Evolutionary conservation across 2,329 filamentous ascomycete genomes (phyloP).

Genomic region (Penicillium sp.): DNA sequence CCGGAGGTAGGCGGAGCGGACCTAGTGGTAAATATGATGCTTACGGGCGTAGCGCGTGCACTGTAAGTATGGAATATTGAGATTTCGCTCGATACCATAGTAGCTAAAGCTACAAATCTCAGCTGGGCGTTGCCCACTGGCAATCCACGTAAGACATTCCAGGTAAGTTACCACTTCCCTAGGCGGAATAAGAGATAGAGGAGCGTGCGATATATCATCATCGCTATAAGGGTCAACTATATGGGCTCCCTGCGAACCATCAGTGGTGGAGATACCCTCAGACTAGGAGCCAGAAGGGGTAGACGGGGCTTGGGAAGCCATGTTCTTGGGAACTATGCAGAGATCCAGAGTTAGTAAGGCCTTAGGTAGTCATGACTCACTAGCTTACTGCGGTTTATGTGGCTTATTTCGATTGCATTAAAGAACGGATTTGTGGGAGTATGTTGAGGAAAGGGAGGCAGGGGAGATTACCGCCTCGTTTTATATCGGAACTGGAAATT

Average conservation of each 20-base stretch:
- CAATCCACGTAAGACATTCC: neutral
- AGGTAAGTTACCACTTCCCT: neutral
- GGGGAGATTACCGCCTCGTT: too few relatives aligned
- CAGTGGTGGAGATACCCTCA: neutral
- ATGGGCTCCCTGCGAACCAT: neutral
- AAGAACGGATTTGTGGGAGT: too few relatives aligned
- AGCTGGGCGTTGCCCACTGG: neutral
- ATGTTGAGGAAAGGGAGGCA: too few relatives aligned
- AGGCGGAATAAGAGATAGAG: neutral
- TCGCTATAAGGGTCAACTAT: neutral
- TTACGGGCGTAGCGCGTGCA: neutral
- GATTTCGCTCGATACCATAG: neutral
- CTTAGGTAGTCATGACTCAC: too few relatives aligned
- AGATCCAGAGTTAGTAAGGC: too few relatives aligned
- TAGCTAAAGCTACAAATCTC: neutral
- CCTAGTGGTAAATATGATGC: neutral
- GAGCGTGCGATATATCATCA: neutral
- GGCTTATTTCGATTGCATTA: too few relatives aligned
- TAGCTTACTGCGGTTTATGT: too few relatives aligned
- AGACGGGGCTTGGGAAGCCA: neutral
- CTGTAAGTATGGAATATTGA: neutral
- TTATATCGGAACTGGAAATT: too few relatives aligned
- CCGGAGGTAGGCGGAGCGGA: neutral
- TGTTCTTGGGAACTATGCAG: neutral
- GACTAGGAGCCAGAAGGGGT: neutral